Conservation (phyloP, 2,329 filamentous ascomycete species). For the Corinectria fuckeliana region DNA sequence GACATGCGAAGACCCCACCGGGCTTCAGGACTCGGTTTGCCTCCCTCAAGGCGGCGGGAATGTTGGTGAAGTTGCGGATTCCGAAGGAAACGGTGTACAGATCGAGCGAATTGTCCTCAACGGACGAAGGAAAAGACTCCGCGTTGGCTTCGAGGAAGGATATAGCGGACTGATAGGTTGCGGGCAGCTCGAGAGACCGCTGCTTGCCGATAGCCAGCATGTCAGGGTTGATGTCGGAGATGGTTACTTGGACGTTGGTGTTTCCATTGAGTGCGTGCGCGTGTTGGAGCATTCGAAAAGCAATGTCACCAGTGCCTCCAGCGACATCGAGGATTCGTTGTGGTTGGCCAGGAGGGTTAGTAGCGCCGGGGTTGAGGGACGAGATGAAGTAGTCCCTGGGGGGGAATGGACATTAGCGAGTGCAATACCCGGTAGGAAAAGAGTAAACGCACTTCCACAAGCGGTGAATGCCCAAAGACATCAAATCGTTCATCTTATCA, state of each 20-base stretch:
- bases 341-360: conserved; percentile 50
- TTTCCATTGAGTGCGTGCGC: conserved; percentile 80
- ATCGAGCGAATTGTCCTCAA: conserved; percentile 78
- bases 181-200: conserved; percentile 67
- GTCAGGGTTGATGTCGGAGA: conserved; percentile 93
- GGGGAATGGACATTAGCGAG: conserved; percentile 19
- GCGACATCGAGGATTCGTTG: conserved; percentile 93
- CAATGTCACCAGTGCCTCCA: conserved; percentile 96
- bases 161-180: conserved; percentile 62
- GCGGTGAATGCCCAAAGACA: conserved; percentile 96
- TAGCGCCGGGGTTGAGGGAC: conserved; percentile 81
- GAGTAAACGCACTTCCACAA: conserved; percentile 75
- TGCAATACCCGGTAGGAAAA: not conserved
- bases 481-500: conserved; percentile 98
- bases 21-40: conserved; percentile 90
- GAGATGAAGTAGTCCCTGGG: conserved; percentile 86
- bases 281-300: conserved; percentile 93
- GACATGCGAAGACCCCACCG: conserved; percentile 92
- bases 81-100: conserved; percentile 98
- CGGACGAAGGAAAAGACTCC: conserved; percentile 68
- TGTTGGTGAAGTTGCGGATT: conserved; percentile 96
- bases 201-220: conserved; percentile 92
- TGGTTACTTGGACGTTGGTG: conserved; percentile 80
- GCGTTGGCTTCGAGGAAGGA: conserved; percentile 91
- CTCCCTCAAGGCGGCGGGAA: conserved; percentile 80